Evolutionary conservation across 2,329 filamentous ascomycete species (phyloP), one percentile per base, ranked within the genome.

Genomic region (Aciculosporium take): DNA sequence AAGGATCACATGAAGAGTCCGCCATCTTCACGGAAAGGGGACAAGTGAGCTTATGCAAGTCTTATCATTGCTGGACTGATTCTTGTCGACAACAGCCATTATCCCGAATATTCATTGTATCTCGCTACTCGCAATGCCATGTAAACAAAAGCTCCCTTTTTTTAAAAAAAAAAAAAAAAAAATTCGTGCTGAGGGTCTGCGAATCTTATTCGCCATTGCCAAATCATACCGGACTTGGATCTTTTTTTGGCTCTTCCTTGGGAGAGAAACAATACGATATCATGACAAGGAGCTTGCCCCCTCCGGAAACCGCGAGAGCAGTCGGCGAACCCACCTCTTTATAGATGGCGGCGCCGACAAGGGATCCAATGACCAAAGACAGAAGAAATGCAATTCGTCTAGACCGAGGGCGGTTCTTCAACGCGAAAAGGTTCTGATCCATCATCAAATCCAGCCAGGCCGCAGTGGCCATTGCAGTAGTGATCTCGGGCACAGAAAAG

Each of bases 401-500:
- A 28, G 68, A 73, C 13, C 73, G 56, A 2, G 66, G 59, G 13
- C 68, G 58, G 49, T 78, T 78, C 12, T 60, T 49, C 7, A 55
- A 7, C 4, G 52, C 55, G 15, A 74, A 64, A 37, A 79, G 56
- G 5, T 60, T 59, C 24, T 63, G 62, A 51, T 79, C 75, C 41
- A 76, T 71, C 39, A 76, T 54, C 41, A 78, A 51, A 50, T 79
- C 74, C 1, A 79, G 62, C 66, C 71, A 79, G 1, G 75, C 74
- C 0, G 75, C 73, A 5, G 75, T 79, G 0, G 73, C 74, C 73
- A 79, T 79, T 21, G 75, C 74, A 0, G 76, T 79, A 44, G 66
- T 75, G 50, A 79, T 78, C 53, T 80, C 75, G 0, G 71, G 71
- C 57, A 77, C 69, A 35, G 63, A 57, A 42, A 79, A 53, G 30